Evolutionary conservation across 148 eudicot genomes (phyloP), one percentile per base, ranked within the genome.

Genomic region (Rhododendron kiyosumense): DNA sequence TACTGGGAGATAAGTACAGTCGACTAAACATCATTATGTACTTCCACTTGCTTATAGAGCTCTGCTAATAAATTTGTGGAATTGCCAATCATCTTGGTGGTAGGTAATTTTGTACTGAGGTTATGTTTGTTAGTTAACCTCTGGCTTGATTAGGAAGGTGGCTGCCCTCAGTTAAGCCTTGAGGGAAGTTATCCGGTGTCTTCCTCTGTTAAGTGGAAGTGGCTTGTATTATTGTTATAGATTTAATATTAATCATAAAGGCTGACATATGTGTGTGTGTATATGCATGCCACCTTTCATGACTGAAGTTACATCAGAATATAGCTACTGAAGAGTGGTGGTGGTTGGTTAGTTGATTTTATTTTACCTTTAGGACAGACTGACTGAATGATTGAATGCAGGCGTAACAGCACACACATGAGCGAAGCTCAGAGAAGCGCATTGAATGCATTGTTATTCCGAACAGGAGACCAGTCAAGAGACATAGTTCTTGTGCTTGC

Each of bases 381-480:
- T 15, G 65, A 79, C 30, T 48, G 79, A 38, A 12, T 79, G 73
- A 65, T 36, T 38, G 11, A 45, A 20, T 90, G 85, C 92, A 97
- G 99, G 90, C 93, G 99, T 73, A 97, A 95, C 89, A 95, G 98
- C 93, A 93, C 88, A 3, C 90, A 93, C 89, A 97, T 95, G 98
- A 97, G 99, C 87, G 99, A 97, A 93, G 93, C 99, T 74, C 99
- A 97, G 78, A 85, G 98, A 86, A 97, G 98, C 87, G 99, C 99
- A 30, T 90, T 97, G 43, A 97, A 95, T 77, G 98, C 99, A 20
- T 88, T 97, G 88, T 98, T 97, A 78, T 97, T 91, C 89, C 91
- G 98, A 59, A 97, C 98, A 0, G 99, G 99, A 49, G 99, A 97
- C 90, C 99, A 97, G 82, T 97, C 99, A 67, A 90, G 98, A 89